These are phyloP conservation scores for Psidium friedrichsthalianum DNA, from an alignment of 345 rosid genomes.

Conservation along the genomic window DNA sequence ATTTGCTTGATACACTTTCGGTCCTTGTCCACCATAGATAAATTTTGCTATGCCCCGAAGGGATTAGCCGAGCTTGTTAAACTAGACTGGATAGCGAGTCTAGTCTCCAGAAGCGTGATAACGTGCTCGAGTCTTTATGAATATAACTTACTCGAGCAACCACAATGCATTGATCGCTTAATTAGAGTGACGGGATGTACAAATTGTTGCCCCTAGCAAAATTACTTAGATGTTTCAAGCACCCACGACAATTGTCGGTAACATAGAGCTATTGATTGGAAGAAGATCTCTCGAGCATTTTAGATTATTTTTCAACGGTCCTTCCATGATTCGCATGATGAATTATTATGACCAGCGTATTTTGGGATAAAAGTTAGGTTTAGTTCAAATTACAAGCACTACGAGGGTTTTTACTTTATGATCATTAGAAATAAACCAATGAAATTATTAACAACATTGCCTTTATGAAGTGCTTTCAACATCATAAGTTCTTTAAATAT, in stretches of 20 bases:
- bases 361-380: neutral
- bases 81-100: too few relatives aligned
- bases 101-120: too few relatives aligned
- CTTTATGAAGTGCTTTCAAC: neutral
- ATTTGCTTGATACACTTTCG: neutral
- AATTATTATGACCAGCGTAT: neutral
- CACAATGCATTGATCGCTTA: neutral
- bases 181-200: neutral
- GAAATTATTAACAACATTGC: neutral
- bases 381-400: neutral
- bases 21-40: neutral
- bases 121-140: neutral
- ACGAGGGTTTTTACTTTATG: neutral
- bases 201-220: neutral
- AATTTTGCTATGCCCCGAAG: neutral
- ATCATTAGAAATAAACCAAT: neutral
- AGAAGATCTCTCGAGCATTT: neutral
- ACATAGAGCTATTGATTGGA: neutral
- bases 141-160: neutral
- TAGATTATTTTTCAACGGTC: neutral
- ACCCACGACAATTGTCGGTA: neutral
- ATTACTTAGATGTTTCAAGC: neutral
- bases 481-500: neutral
- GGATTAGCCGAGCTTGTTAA: neutral
- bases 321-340: neutral